phyloP scores from a whole-genome alignment of 768 basidiomycete species.

The Kwoniella dejecticola region DNA sequence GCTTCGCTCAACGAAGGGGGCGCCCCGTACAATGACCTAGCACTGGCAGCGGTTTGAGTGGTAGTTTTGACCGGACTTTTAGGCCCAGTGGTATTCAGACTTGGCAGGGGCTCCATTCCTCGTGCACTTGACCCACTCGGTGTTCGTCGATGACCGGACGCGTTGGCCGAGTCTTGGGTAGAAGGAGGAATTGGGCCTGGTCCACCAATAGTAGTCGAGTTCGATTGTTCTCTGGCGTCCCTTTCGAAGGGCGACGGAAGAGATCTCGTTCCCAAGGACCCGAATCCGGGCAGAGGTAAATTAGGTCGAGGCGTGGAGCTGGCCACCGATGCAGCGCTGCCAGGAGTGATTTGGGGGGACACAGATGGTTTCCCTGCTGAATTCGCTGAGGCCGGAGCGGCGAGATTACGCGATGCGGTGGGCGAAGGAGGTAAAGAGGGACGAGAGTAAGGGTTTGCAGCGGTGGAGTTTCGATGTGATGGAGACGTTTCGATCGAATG shows the following conservation, averaged over 20 bases:
- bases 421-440: constrained; percentile 29
- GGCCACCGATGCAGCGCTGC: constrained; percentile 9
- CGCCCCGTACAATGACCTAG: constrained; percentile 13
- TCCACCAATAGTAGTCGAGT: constrained; percentile 7
- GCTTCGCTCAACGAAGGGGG: constrained; percentile 12
- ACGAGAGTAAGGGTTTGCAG: constrained; percentile 22
- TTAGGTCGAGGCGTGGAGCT: constrained; percentile 16
- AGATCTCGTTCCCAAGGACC: constrained; percentile 22
- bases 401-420: constrained; percentile 5
- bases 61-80: constrained; percentile 19
- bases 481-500: constrained; percentile 13
- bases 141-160: constrained; percentile 21
- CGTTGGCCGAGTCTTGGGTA: not conserved
- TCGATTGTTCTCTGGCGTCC: constrained; percentile 19
- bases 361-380: constrained; percentile 22
- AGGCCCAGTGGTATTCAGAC: not conserved
- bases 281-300: constrained; percentile 23
- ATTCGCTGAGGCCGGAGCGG: constrained; percentile 1
- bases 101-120: constrained; percentile 3
- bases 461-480: constrained; percentile 3
- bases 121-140: constrained; percentile 18
- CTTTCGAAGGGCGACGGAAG: constrained; percentile 35
- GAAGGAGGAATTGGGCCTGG: not conserved
- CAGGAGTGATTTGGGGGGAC: constrained; percentile 22
- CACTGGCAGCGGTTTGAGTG: not conserved